Base-by-base conservation (phyloP, 208 protist genomes). In the Crithidia thermophila region DNA sequence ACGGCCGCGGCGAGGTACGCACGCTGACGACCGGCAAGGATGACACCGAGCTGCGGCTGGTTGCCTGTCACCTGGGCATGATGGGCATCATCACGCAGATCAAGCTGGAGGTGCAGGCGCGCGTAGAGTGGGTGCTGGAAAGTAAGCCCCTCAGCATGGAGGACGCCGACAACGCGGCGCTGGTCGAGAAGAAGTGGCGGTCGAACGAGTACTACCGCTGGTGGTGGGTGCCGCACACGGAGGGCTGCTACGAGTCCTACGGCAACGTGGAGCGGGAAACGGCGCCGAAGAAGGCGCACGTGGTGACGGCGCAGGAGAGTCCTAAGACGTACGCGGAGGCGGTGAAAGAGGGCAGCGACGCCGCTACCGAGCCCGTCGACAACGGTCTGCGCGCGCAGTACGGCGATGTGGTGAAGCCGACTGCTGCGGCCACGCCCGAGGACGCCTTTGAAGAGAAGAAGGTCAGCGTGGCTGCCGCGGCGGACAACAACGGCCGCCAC, bases 151-250 rank as follows among this genome's bases (percentile, higher is more conserved):
- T 92, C 33, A 49, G 72, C 18, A 58, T 92, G 37, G n/a, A 14
- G 27, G 72, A 76, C 21, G 75, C 84, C 0, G 79, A 60, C 23
- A 46, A 83, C 28, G 63, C 52, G 20, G 61, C 67, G 8, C 68
- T 73, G 8, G 45, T 91, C 23, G 67, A 61, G 20, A 2, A 66
- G 21, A 82, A 81, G 71, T 65, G 78, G 39, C 16, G 9, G 28
- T 46, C 64, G 20, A 64, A 58, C 30, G 81, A 83, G 50, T 90
- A 90, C 70, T 93, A 90, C 72, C 78, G 83, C 27, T 88, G 88
- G 47, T 93, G 85, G 82, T 93, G 87, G 84, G 79, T 88, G 53
- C 87, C 84, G n/a, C 85, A 93, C 66, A 93, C 87, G 14, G 61
- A 81, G n/a, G 59, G 57, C 16, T 93, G 87, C 70, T 93, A 85